Evolutionary conservation across 352 stramenopile genomes (phyloP).

Genomic region (Pythium utonaiense): DNA sequence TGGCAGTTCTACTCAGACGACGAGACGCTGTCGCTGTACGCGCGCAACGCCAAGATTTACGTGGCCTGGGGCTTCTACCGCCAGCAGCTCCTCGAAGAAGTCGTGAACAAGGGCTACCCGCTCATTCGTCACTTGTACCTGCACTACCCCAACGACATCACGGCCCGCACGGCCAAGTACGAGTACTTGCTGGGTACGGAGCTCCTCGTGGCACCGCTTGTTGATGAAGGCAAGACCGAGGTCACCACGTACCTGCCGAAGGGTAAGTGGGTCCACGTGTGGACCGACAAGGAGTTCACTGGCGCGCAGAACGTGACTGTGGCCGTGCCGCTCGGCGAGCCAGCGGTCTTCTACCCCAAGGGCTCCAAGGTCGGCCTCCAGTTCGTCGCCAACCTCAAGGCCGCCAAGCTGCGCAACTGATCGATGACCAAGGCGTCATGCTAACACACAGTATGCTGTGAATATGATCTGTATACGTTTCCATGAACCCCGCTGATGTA

Average conservation of each 20-base stretch:
- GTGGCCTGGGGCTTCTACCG: slow-evolving; percentile 16
- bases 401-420: slow-evolving; percentile 5
- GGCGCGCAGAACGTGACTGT: slow-evolving; percentile 7
- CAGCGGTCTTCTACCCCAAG: slow-evolving; percentile 11
- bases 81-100: slow-evolving; percentile 6
- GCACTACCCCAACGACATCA: slow-evolving; percentile 4
- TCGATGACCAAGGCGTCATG: no score
- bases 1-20: slow-evolving; percentile 19
- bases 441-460: no score
- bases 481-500: no score
- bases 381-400: slow-evolving; percentile 16
- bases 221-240: slow-evolving; percentile 6
- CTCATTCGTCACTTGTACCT: slow-evolving; percentile 8
- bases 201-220: slow-evolving; percentile 8
- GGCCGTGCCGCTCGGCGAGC: slow-evolving; percentile 6
- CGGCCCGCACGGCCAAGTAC: slow-evolving; percentile 6
- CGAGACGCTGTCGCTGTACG: slow-evolving; percentile 9
- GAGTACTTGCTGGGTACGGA: slow-evolving; percentile 8
- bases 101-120: slow-evolving; percentile 1
- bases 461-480: no score
- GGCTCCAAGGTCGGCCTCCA: slow-evolving; percentile 3
- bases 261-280: slow-evolving; percentile 15
- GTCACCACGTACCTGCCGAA: slow-evolving; percentile 2
- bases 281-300: slow-evolving; percentile 8
- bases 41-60: slow-evolving; percentile 12